These are phyloP conservation scores for Pseudogymnoascus sp. DNA, from an alignment of 2,329 filamentous ascomycete species.

Conservation along the genomic window DNA sequence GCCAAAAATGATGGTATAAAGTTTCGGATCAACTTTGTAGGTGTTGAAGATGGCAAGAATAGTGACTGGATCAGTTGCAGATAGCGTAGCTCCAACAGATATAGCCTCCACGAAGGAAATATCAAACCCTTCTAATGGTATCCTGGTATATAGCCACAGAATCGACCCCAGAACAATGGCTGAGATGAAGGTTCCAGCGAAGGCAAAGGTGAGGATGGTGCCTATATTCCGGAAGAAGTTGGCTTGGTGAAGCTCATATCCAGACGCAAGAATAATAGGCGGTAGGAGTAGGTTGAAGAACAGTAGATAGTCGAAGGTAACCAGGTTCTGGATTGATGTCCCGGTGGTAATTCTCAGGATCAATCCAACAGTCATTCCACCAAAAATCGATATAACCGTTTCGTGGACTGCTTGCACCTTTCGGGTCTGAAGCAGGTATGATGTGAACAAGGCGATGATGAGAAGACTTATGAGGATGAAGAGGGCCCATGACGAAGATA, in stretches of 20 bases:
- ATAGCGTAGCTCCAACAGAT: conserved; percentile 90
- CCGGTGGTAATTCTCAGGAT: conserved; percentile 74
- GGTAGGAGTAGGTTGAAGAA: conserved; percentile 99
- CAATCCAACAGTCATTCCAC: conserved; percentile 94
- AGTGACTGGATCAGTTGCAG: conserved; percentile 93
- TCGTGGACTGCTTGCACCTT: conserved; percentile 97
- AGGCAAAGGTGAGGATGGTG: conserved; percentile 94
- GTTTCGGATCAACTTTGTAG: conserved; percentile 97
- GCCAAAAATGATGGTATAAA: conserved; percentile 98
- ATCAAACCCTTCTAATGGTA: conserved; percentile 75
- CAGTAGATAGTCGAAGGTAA: conserved; percentile 98
- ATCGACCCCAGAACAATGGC: conserved; percentile 88
- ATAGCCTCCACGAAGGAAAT: conserved; percentile 94
- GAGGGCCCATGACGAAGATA: conserved; percentile 91
- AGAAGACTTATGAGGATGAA: conserved; percentile 94
- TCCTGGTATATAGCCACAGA: conserved; percentile 78
- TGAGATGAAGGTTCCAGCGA: conserved; percentile 93
- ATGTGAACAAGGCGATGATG: conserved; percentile 90
- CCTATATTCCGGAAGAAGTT: conserved; percentile 99
- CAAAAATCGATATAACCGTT: conserved; percentile 97
- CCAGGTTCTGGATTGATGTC: conserved; percentile 77
- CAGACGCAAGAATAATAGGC: conserved; percentile 93
- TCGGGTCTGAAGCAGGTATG: conserved; percentile 91
- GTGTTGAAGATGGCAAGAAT: conserved; percentile 98
- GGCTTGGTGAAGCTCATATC: conserved; percentile 94